Evolutionary conservation across 1,284 basidiomycete species (phyloP).

Genomic region (Tetrapyrgos nigripes): DNA sequence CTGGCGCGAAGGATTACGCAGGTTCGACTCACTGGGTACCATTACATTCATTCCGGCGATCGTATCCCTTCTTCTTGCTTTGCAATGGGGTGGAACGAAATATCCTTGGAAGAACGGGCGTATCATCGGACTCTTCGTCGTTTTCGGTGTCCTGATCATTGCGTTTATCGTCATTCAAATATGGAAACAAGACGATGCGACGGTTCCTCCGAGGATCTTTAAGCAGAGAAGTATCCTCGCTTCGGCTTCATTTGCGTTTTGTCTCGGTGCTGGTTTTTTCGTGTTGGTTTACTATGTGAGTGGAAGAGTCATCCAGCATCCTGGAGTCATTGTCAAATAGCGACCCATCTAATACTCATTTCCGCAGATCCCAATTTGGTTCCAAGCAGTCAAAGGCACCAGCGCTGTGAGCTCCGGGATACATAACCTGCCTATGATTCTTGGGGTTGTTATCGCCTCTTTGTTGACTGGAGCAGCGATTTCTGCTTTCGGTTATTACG

Average conservation of each 20-base stretch:
- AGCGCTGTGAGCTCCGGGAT: slow-evolving; percentile 7
- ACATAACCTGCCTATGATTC: slow-evolving; percentile 7
- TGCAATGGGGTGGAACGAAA: slow-evolving; percentile 21
- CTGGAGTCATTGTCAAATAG: too few species aligned
- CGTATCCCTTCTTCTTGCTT: slow-evolving; percentile 16
- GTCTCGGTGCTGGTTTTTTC: not conserved
- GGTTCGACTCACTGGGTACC: slow-evolving; percentile 17
- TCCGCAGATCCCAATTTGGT: slow-evolving; percentile 10
- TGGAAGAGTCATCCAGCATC: too few species aligned
- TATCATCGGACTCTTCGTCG: slow-evolving; percentile 19
- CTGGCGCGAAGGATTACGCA: too few species aligned
- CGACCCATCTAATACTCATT: not conserved
- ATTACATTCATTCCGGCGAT: slow-evolving; percentile 14
- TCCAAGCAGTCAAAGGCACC: slow-evolving; percentile 9
- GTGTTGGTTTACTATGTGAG: not conserved
- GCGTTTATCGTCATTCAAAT: slow-evolving; percentile 16
- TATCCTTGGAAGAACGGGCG: slow-evolving; percentile 17
- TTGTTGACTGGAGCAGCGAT: slow-evolving; percentile 1
- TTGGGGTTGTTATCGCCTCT: not conserved
- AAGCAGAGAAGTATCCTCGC: slow-evolving; percentile 12
- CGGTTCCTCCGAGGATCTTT: slow-evolving; percentile 17
- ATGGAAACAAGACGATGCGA: too few species aligned
- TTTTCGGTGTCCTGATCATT: slow-evolving; percentile 14
- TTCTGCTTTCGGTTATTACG: slow-evolving; percentile 6
- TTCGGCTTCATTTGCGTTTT: too few species aligned